Conservation (phyloP, 75 land plant species). For the Larix kaempferi region DNA sequence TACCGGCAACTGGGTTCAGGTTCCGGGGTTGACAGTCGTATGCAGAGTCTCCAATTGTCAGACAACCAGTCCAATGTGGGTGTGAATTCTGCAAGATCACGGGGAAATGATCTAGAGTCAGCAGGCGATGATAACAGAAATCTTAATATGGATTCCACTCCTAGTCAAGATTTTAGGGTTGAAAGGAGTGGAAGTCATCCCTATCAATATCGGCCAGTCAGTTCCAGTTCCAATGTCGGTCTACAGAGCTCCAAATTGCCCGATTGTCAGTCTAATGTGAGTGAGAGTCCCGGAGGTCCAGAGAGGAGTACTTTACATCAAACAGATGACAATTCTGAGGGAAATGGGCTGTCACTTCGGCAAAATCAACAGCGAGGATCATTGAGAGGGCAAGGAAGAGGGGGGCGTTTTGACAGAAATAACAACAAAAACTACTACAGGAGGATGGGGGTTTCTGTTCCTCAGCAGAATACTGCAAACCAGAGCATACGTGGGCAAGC, state of each 20-base stretch:
- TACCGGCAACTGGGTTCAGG: background rate
- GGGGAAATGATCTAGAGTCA: background rate
- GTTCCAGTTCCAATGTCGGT: too few relatives aligned
- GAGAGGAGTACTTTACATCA: background rate
- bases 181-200: too few relatives aligned
- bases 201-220: too few relatives aligned
- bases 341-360: background rate
- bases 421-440: background rate
- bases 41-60: background rate
- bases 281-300: background rate
- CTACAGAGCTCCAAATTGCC: background rate
- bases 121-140: too few relatives aligned
- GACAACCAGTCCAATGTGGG: background rate
- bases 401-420: background rate
- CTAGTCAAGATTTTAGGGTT: too few relatives aligned
- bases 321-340: background rate
- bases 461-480: background rate
- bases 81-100: background rate
- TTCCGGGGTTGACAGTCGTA: background rate
- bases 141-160: too few relatives aligned
- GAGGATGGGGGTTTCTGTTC: background rate
- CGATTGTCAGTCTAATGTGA: background rate
- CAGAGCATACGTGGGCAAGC: too few relatives aligned
- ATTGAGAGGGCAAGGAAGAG: background rate
- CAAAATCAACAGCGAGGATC: background rate